Evolutionary conservation across 1,139 yeast genomes (phyloP).

Genomic region (Diutina pseudorugosa): DNA sequence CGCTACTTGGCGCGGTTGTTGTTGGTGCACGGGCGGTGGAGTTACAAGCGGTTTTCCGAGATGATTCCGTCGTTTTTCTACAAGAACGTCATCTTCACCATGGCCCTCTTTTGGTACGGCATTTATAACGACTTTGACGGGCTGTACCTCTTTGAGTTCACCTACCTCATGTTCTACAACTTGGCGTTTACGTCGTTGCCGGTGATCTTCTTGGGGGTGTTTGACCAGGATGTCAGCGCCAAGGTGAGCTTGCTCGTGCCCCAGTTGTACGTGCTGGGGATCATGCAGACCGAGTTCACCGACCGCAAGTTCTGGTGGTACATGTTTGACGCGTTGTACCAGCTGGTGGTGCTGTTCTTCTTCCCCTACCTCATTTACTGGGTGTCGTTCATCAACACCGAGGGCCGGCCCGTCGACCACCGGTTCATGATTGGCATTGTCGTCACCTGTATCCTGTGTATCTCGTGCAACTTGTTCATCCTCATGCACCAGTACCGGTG

Average conservation of each 20-base stretch:
- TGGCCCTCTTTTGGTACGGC: constrained; percentile 91
- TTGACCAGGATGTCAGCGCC: constrained; percentile 89
- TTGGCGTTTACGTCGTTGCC: constrained; percentile 94
- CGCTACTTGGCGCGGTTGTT: constrained; percentile 68
- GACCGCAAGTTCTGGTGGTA: constrained; percentile 71
- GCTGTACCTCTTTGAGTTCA: constrained; percentile 81
- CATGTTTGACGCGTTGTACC: constrained; percentile 80
- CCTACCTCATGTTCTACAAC: constrained; percentile 84
- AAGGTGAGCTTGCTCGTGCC: constrained; percentile 80
- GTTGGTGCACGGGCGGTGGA: constrained; percentile 94
- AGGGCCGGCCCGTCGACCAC: constrained; percentile 66
- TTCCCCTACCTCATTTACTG: constrained; percentile 65
- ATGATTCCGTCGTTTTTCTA: constrained; percentile 92
- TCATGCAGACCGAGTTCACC: constrained; percentile 71
- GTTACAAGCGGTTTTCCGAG: constrained; percentile 80
- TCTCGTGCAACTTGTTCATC: constrained; percentile 72
- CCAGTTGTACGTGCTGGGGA: constrained; percentile 77
- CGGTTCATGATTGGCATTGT: constrained; percentile 77
- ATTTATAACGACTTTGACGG: constrained; percentile 80
- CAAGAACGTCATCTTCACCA: constrained; percentile 80
- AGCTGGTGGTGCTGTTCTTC: constrained; percentile 74
- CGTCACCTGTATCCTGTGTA: constrained; percentile 68
- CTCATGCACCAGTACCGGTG: constrained; percentile 78
- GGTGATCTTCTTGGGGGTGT: constrained; percentile 76
- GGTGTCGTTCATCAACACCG: constrained; percentile 42